A percentile compares a stretch with the other conserved stretches of the same genome.
Evolutionary conservation across 129 eudicot species (phyloP).

Genomic region (Lactuca sativa): DNA sequence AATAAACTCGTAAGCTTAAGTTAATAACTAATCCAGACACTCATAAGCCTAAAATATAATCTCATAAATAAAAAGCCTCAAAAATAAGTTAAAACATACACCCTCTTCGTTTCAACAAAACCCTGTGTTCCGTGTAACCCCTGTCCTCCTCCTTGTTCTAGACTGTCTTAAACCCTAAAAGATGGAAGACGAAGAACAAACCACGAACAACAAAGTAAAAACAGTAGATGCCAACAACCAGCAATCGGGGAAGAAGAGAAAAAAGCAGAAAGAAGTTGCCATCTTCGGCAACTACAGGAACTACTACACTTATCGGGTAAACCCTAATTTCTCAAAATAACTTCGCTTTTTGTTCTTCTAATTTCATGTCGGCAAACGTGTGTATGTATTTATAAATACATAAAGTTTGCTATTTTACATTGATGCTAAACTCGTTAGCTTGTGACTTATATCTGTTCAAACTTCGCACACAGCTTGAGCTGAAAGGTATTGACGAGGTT

Average conservation of each 20-base stretch:
- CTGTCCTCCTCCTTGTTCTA: background rate
- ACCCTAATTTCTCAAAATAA: slow-evolving; percentile 17
- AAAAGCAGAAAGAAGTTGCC: slow-evolving; percentile 68
- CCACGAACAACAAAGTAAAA: slow-evolving; percentile 11
- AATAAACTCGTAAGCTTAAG: no score
- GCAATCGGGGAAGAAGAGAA: slow-evolving; percentile 39
- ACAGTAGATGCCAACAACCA: slow-evolving; percentile 15
- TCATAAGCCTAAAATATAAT: no score
- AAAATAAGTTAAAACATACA: no score
- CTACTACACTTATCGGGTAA: slow-evolving; percentile 84
- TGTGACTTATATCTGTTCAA: background rate
- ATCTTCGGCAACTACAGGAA: slow-evolving; percentile 81
- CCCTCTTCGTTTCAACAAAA: background rate
- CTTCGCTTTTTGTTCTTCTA: background rate
- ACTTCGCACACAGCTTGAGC: background rate
- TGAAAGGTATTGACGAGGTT: background rate
- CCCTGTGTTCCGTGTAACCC: background rate
- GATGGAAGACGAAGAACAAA: slow-evolving; percentile 22
- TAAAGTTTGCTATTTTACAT: background rate
- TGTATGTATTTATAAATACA: background rate
- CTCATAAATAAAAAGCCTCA: no score
- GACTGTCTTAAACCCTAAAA: slow-evolving; percentile 24
- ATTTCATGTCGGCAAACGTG: background rate
- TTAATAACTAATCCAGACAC: no score
- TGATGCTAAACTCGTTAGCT: background rate